These are phyloP conservation scores for Cryptosporidium canis DNA, from an alignment of 169 alveolate genomes.

Conservation along the genomic window DNA sequence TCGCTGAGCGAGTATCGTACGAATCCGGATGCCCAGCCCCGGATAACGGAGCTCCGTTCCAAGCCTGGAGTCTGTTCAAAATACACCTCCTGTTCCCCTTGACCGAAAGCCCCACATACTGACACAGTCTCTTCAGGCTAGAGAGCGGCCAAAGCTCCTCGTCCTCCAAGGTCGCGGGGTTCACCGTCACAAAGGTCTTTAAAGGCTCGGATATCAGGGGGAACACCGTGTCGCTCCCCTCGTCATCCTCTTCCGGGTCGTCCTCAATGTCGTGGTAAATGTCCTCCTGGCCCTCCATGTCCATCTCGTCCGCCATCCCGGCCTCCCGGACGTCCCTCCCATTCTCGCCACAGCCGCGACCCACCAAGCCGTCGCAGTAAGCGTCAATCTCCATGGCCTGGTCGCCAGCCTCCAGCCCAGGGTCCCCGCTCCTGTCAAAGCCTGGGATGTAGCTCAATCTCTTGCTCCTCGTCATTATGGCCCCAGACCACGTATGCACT, in stretches of 20 bases:
- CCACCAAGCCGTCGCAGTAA: not conserved
- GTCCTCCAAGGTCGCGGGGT: constrained; percentile 68
- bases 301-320: not conserved
- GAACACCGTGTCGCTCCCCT: constrained; percentile 13
- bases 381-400: constrained; percentile 26
- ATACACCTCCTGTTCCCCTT: constrained; percentile 57
- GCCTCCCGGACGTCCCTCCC: not conserved
- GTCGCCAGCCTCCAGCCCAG: not conserved
- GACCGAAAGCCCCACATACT: constrained; percentile 31
- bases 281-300: not conserved
- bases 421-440: not conserved
- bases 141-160: constrained; percentile 64
- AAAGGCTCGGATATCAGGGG: constrained; percentile 52
- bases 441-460: constrained; percentile 7
- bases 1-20: constrained; percentile 58
- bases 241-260: not conserved
- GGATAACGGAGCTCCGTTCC: constrained; percentile 72
- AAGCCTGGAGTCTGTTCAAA: constrained; percentile 52
- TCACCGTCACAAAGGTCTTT: constrained; percentile 51
- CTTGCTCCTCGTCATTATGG: constrained; percentile 10
- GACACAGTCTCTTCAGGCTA: constrained; percentile 40
- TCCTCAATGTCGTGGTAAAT: not conserved
- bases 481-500: not conserved
- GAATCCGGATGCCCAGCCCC: constrained; percentile 71
- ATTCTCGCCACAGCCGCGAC: constrained; percentile 10